Base-by-base conservation (phyloP, 768 basidiomycete species). In the Dentipellis fragilis region DNA sequence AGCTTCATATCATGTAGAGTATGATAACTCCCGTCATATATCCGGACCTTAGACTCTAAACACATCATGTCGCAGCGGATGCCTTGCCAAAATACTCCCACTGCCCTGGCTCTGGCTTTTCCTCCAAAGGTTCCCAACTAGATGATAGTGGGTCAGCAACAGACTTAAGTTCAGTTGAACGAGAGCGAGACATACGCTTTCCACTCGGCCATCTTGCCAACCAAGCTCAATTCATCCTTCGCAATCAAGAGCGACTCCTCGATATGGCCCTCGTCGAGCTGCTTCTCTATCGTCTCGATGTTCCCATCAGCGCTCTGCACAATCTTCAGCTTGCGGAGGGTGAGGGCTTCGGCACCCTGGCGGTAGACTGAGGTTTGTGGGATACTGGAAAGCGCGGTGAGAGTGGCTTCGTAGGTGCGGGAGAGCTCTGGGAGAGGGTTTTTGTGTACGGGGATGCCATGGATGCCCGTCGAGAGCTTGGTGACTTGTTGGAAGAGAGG, bases 301-400 rank as follows among this genome's bases (percentile, higher is more conserved):
- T 91, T 81, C 23, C 83, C 85, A 36, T 80, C 80, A 40, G 84
- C 83, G 35, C 71, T 72, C 66, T 89, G 76, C 46, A 95, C 77
- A 55, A 90, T 78, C 64, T 73, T 78, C 57, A 95, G 78, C 66
- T 89, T 89, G 66, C 82, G 83, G 61, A 80, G 80, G n/a, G 85
- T 87, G 63, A 94, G 79, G 9, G 87, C 85, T 70, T 94, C 90
- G 34, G 83, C 84, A 54, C 88, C 84, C 70, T 95, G 93, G 57
- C 90, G 84, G 73, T 97, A 98, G 48, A 91, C 84, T 62, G 90
- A 89, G 52, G 85, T 80, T 58, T 76, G 69, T n/a, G 94, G 94
- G 58, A 96, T 80, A 55, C 77, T 70, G 9, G 78, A 71, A 51
- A 95, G 80, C 6, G 77, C 69, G 34, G 79, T 68, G 54, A 96